Evolutionary conservation across 2,329 filamentous ascomycete genomes (phyloP).

Genomic region (Scortechinia acanthostroma): DNA sequence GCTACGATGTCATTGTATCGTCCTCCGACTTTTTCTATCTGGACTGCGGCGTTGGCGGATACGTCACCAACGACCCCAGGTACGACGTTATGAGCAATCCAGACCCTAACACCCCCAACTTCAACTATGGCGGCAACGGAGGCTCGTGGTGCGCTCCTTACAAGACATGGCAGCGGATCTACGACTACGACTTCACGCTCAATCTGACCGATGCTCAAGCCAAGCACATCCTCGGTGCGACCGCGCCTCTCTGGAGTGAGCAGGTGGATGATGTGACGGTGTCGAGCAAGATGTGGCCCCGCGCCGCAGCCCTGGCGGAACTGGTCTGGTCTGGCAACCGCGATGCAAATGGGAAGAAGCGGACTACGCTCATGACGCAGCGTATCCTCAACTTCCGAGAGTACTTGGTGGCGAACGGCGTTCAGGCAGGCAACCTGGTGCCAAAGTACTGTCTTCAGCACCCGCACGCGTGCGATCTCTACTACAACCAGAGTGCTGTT

Average conservation of each 20-base stretch:
- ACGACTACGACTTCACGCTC: constrained; percentile 45
- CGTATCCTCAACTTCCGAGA: constrained; percentile 51
- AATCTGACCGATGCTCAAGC: constrained; percentile 35
- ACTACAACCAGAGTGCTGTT: constrained; percentile 36
- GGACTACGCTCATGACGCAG: constrained; percentile 42
- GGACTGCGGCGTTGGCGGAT: constrained; percentile 45
- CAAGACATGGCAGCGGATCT: constrained; percentile 54
- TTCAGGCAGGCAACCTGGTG: constrained; percentile 38
- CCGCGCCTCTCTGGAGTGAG: constrained; percentile 42
- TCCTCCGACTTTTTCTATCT: constrained; percentile 46
- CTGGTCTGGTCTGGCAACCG: constrained; percentile 46
- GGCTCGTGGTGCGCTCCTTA: constrained; percentile 51
- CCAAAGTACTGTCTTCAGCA: constrained; percentile 50
- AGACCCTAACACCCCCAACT: constrained; percentile 29
- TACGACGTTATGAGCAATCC: constrained; percentile 47
- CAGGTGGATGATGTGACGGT: constrained; percentile 43
- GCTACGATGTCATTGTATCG: constrained; percentile 47
- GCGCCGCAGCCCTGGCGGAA: constrained; percentile 45
- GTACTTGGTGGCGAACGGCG: constrained; percentile 44
- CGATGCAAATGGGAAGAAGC: constrained; percentile 36
- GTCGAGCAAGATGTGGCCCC: constrained; percentile 42
- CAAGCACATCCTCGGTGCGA: constrained; percentile 39
- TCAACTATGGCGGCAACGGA: constrained; percentile 44
- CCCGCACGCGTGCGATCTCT: constrained; percentile 47
- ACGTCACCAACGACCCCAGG: constrained; percentile 42